phyloP scores from a whole-genome alignment of 768 basidiomycete genomes.

The Plicaturopsis crispa region DNA sequence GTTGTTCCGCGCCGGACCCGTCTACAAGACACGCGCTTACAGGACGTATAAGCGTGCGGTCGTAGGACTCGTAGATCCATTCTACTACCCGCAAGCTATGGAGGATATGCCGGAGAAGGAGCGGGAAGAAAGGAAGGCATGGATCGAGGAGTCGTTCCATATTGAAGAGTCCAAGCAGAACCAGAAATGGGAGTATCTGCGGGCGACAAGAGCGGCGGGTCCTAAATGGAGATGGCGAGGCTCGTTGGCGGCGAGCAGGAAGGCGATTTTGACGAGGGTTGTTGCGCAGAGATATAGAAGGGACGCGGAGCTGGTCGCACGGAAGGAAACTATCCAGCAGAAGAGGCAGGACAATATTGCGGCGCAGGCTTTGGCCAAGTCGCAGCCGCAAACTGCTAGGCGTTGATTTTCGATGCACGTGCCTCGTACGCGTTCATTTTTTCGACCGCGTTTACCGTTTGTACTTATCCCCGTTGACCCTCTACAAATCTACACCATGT shows the following conservation, averaged over 20 bases:
- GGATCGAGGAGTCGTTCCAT: constrained; percentile 57
- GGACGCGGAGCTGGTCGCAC: constrained; percentile 29
- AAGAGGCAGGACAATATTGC: constrained; percentile 26
- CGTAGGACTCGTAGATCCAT: constrained; percentile 86
- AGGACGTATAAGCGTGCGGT: constrained; percentile 86
- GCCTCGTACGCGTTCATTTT: too few species aligned
- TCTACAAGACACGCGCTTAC: constrained; percentile 22
- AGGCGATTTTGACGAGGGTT: constrained; percentile 15
- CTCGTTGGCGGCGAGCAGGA: constrained; percentile 8
- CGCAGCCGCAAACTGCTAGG: too few species aligned
- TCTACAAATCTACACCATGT: too few species aligned
- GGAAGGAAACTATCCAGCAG: constrained; percentile 26
- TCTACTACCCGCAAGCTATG: constrained; percentile 81
- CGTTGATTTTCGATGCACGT: too few species aligned
- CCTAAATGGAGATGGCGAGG: constrained; percentile 23
- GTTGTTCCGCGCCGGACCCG: constrained; percentile 21
- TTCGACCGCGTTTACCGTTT: too few species aligned
- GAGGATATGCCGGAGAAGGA: constrained; percentile 66
- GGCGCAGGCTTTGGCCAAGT: too few species aligned
- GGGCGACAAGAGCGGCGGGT: constrained; percentile 19
- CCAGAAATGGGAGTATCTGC: constrained; percentile 30
- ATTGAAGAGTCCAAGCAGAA: constrained; percentile 28
- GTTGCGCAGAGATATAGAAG: constrained; percentile 33
- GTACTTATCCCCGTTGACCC: too few species aligned
- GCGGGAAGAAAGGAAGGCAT: constrained; percentile 46